Evolutionary conservation across 441 rosid genomes (phyloP).

Genomic region (Melianthus villosus): DNA sequence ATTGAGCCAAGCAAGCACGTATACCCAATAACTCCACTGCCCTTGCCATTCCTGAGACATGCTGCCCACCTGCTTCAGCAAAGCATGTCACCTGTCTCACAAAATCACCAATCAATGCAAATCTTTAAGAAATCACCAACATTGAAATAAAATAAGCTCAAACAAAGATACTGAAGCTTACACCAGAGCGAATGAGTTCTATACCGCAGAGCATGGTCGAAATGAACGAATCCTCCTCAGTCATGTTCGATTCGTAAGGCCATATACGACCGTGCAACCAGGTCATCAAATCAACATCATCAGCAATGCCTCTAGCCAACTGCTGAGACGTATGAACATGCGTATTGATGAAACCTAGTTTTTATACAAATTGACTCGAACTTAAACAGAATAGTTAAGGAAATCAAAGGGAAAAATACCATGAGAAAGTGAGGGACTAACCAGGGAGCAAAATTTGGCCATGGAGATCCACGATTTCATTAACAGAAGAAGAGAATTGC

Average conservation of each 20-base stretch:
- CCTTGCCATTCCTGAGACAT: slow-evolving; percentile 46
- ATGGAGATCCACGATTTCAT: slow-evolving; percentile 28
- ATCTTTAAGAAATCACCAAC: no score
- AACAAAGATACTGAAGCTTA: slow-evolving; percentile 11
- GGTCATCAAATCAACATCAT: slow-evolving; percentile 44
- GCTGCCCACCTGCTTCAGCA: slow-evolving; percentile 73
- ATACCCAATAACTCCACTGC: slow-evolving; percentile 50
- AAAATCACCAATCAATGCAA: slow-evolving; percentile 1
- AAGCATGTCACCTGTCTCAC: slow-evolving; percentile 45
- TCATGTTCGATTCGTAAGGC: slow-evolving; percentile 63
- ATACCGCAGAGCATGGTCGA: slow-evolving; percentile 55
- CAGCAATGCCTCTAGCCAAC: slow-evolving; percentile 57
- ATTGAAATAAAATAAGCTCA: background rate
- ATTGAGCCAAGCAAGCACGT: slow-evolving; percentile 50
- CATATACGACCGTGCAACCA: slow-evolving; percentile 55
- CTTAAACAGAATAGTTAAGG: background rate
- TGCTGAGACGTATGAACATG: slow-evolving; percentile 66
- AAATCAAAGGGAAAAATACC: background rate
- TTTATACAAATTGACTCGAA: background rate
- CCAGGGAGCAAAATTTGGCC: slow-evolving; percentile 53
- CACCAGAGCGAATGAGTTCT: slow-evolving; percentile 55
- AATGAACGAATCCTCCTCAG: slow-evolving; percentile 43
- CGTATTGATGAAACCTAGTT: slow-evolving; percentile 55
- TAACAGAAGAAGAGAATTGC: slow-evolving; percentile 19
- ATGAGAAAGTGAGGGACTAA: background rate